These are phyloP conservation scores for Gardenia jasminoides DNA, from an alignment of 257 asterid species.

Conservation along the genomic window DNA sequence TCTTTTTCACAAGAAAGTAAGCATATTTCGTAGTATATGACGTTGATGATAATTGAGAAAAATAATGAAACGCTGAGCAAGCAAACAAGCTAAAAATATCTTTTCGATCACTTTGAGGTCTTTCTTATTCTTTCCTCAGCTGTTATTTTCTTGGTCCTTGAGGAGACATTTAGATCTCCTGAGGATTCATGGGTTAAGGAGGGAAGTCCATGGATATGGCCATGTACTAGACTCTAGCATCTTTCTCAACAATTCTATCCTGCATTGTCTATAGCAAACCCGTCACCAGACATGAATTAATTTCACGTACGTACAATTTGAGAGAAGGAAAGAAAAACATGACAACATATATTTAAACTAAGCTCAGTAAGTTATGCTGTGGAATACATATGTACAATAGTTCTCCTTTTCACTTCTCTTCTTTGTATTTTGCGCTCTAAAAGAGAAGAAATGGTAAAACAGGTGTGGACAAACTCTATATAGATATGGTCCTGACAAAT, in stretches of 20 bases:
- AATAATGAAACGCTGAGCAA: background rate
- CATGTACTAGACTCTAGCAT: background rate
- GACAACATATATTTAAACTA: background rate
- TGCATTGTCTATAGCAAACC: background rate
- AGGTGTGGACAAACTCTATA: background rate
- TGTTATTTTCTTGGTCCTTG: background rate
- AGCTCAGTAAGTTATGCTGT: background rate
- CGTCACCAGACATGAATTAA: background rate
- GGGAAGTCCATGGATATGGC: background rate
- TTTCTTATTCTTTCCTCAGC: background rate
- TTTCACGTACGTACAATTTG: background rate
- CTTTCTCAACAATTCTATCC: background rate
- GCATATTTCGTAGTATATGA: background rate
- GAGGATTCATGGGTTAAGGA: background rate
- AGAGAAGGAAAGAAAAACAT: background rate
- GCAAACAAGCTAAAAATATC: conserved; percentile 1
- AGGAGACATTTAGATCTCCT: background rate
- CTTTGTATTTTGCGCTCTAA: background rate
- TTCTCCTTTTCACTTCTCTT: background rate
- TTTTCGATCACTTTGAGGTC: background rate
- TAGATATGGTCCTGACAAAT: background rate
- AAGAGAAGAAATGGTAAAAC: background rate
- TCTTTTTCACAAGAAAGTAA: too few relatives aligned
- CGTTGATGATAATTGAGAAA: conserved; percentile 1
- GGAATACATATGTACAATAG: too few relatives aligned